phyloP scores from a whole-genome alignment of 2,329 filamentous ascomycete species.

The Rugonectria rugulosa region DNA sequence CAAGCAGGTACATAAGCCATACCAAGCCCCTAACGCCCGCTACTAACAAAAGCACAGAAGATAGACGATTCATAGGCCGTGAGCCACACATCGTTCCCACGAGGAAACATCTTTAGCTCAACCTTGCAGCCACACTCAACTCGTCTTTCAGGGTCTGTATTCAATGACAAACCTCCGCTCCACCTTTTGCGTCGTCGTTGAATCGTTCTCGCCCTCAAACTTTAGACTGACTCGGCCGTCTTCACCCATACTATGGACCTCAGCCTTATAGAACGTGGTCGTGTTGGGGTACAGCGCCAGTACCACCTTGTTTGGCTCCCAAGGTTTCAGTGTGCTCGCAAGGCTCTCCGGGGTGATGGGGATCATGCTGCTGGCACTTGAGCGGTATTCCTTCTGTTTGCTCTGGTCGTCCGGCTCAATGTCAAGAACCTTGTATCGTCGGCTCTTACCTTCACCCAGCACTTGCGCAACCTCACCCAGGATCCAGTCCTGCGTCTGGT shows the following conservation, averaged over 20 bases:
- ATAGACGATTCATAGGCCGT: no score
- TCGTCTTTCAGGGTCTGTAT: slow-evolving; percentile 58
- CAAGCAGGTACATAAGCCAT: no score
- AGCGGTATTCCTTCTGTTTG: slow-evolving; percentile 73
- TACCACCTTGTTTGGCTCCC: slow-evolving; percentile 74
- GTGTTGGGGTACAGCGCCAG: slow-evolving; percentile 83
- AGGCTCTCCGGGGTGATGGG: slow-evolving; percentile 68
- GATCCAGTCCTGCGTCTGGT: slow-evolving; percentile 69
- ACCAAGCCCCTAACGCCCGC: no score
- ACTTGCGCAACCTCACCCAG: slow-evolving; percentile 80
- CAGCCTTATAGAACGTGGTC: slow-evolving; percentile 85
- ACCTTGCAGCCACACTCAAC: no score
- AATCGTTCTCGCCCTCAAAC: slow-evolving; percentile 82
- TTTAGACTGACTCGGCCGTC: slow-evolving; percentile 68
- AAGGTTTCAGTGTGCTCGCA: slow-evolving; percentile 61
- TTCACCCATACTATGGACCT: slow-evolving; percentile 74
- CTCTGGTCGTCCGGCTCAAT: slow-evolving; percentile 76
- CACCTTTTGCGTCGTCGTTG: slow-evolving; percentile 76
- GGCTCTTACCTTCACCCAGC: slow-evolving; percentile 77
- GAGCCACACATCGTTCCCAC: not conserved
- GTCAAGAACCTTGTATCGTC: slow-evolving; percentile 81
- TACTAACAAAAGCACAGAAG: no score
- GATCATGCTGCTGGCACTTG: slow-evolving; percentile 78
- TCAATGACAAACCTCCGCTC: slow-evolving; percentile 80
- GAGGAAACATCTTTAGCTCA: no score